Base-by-base conservation (phyloP, 345 rosid genomes). In the Aurinia saxatilis region DNA sequence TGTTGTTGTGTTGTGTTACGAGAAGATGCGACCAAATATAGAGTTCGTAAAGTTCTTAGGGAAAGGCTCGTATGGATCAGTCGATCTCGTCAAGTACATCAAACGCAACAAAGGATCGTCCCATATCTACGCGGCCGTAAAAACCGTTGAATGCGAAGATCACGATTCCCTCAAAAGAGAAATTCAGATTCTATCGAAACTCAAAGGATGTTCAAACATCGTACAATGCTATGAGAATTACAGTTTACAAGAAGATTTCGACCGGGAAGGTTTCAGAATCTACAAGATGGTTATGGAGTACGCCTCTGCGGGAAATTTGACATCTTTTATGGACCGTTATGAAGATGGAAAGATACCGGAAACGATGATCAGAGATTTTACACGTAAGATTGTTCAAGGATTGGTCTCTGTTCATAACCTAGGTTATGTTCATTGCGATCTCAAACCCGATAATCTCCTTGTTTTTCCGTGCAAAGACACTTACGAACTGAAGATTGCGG, bases 231-330 rank as follows among this genome's bases (percentile, higher is more conserved):
- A 45, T 19, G 53, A 3, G n/a, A 5, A 60, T 10, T 60, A 38
- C 10, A 53, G 30, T 8, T 25, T 59, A n/a, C 5, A 27, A 11
- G 52, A 59, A 10, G 44, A 14, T 9, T 34, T 60, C 2, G 44
- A 45, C 25, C 13, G 2, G 1, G 10, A 23, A 0, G 46, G 66
- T 6, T 19, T 10, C 15, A 6, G 10, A 33, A 7, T 31, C 3
- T 46, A 19, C 45, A 60, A 21, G 44, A 46, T 60, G 35, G 16
- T 34, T 21, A 34, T 60, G 66, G 66, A 60, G 55, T 60, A 60
- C n/a, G 66, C 66, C 19, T 0, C 33, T 13, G 1, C 0, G 8
- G 66, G 66, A 3, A 35, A 0, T 14, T 46, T 60, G 21, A 10
- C 11, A 10, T n/a, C 21, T 23, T 60, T 60, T 25, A 46, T 60